These are phyloP conservation scores for Nannizzia gypsea DNA, from an alignment of 2,329 filamentous ascomycete genomes.

Conservation along the genomic window DNA sequence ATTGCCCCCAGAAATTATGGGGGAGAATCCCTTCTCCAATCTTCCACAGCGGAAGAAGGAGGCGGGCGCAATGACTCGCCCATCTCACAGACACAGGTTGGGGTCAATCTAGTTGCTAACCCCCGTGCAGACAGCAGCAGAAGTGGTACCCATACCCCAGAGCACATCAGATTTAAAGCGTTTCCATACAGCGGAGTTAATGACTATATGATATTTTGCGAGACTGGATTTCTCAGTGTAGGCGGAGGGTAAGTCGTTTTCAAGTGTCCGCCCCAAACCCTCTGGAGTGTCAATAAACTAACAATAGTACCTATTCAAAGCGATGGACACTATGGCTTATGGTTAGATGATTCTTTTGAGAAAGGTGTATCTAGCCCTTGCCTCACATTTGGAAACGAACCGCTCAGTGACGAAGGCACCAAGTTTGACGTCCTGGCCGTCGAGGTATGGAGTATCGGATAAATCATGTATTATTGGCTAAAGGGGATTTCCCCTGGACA, in stretches of 20 bases:
- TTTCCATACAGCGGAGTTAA: slow-evolving; percentile 94
- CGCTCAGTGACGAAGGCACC: slow-evolving; percentile 78
- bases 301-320: slow-evolving; percentile 21
- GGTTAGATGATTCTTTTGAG: slow-evolving; percentile 78
- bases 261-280: not conserved
- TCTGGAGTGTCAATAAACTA: not conserved
- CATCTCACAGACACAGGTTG: not conserved
- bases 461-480: slow-evolving; percentile 14
- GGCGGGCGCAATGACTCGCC: not conserved
- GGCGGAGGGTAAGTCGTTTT: slow-evolving; percentile 54
- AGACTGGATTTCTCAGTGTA: slow-evolving; percentile 70
- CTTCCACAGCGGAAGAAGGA: not conserved
- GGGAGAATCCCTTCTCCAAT: not conserved
- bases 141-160: slow-evolving; percentile 47
- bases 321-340: slow-evolving; percentile 84
- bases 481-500: not conserved
- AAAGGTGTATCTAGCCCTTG: slow-evolving; percentile 72
- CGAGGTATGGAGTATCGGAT: slow-evolving; percentile 84
- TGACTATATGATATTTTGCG: slow-evolving; percentile 92
- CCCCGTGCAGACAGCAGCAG: slow-evolving; percentile 19
- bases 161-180: slow-evolving; percentile 85
- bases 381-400: slow-evolving; percentile 90
- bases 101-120: slow-evolving; percentile 11
- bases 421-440: slow-evolving; percentile 88
- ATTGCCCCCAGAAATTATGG: not conserved